A percentile compares a stretch with the other conserved stretches of the same genome.
Evolutionary conservation across 2,329 filamentous ascomycete species (phyloP).

Genomic region (Alternaria panax): DNA sequence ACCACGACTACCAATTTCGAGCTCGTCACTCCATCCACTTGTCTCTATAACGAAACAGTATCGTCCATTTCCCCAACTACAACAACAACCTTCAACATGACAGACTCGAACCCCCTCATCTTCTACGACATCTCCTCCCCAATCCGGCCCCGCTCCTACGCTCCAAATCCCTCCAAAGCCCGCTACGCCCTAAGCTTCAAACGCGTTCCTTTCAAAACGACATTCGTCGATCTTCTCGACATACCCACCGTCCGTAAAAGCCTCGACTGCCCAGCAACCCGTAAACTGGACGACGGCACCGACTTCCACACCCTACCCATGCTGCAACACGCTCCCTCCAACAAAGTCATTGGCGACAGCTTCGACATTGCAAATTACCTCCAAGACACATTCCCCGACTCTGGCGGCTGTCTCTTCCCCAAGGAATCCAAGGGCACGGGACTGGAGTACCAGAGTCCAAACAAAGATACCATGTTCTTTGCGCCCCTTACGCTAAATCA

Average conservation of each 20-base stretch:
- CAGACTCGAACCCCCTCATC: conserved; percentile 39
- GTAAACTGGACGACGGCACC: conserved; percentile 63
- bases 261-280: conserved; percentile 59
- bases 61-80: neutral
- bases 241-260: conserved; percentile 54
- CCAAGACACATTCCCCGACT: conserved; percentile 59
- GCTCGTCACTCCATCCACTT: no score
- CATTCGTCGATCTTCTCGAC: conserved; percentile 63
- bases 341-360: conserved; percentile 63
- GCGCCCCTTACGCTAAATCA: conserved; percentile 29
- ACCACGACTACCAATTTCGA: neutral
- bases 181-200: conserved; percentile 62
- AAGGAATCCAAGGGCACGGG: conserved; percentile 20
- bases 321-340: conserved; percentile 56
- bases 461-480: conserved; percentile 36
- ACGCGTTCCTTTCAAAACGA: conserved; percentile 55
- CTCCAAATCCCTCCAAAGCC: conserved; percentile 62
- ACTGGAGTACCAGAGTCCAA: conserved; percentile 42
- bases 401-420: conserved; percentile 60
- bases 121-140: conserved; percentile 61
- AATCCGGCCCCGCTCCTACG: conserved; percentile 49
- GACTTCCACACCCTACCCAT: conserved; percentile 69
- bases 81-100: conserved; percentile 22
- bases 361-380: conserved; percentile 71
- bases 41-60: neutral